Evolutionary conservation across 1,284 basidiomycete species (phyloP), one percentile per base, ranked within the genome.

Genomic region (Cerrena zonata): DNA sequence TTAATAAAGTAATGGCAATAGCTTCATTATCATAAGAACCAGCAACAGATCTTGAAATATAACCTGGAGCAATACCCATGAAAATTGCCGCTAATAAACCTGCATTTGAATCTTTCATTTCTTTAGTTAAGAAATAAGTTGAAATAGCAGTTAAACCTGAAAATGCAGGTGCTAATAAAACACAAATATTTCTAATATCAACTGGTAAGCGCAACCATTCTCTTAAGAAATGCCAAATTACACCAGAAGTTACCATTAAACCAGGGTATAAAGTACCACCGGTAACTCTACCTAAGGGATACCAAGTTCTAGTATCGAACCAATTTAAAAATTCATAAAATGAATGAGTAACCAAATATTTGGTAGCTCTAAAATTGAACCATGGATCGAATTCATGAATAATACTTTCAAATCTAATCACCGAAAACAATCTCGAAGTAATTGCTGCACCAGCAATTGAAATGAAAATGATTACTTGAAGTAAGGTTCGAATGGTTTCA

Each of bases 11-110:
- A 70, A 99, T 99, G 59, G 96, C 96, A 61, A 99, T 99, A 40
- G 96, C 96, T 75, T 99, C 96, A 66, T 99, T 99, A 74, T 99
- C 96, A 73, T 99, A 99, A 13, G 95, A 98, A 40, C 96, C 96
- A 2, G 96, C 96, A 48, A 99, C 96, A 0, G 94, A 97, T 65
- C 96, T 91, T 3, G 95, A 99, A 66, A 99, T 99, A 73, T 99
- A 99, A 13, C 91, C 91, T 0, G 96, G 96, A 2, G 89, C 92
- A 56, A 99, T 98, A 53, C 93, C 95, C 65, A 99, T 98, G 74
- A 99, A 98, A 2, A 92, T 89, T n/a, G 96, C 95, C 21, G 95
- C 94, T 44, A 99, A 81, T 22, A 99, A 80, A 37, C 94, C 96
- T 4, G 96, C 93, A 57, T 91, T 89, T 60, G 92, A 86, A 53